Base-by-base conservation (phyloP, 2,329 filamentous ascomycete genomes). In the Pseudocercospora fijiensis region DNA sequence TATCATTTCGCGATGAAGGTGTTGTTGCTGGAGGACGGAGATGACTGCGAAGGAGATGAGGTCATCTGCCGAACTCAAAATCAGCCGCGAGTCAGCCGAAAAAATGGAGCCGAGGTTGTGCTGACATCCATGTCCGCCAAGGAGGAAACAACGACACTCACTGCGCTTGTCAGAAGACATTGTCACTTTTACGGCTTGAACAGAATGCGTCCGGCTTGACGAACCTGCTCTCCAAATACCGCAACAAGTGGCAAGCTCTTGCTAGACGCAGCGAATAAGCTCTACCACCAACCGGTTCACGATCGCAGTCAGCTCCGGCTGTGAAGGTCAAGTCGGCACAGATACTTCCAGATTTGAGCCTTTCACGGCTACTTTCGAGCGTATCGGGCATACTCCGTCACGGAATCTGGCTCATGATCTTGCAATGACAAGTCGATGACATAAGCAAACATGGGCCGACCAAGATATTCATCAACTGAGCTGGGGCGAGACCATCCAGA, bases 401-500 rank as follows among this genome's bases (percentile, higher is more conserved):
- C 4, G 24, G 6, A 22, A 22, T 16, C 18, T 24, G 4, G 10
- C 5, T 4, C 45, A 49, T 11, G 3, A 18, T 49, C 20, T n/a
- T 49, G 20, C 11, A 11, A 49, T 49, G 45, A 49, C 13, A 1
- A 49, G 2, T 24, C 45, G 45, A 49, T 24, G 24, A n/a, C 9
- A 49, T 26, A 22, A 10, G 18, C 45, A 10, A 53, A 8, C 11
- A 53, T 53, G 49, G 28, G 26, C 49, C 49, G 26, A 53, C 49
- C 22, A 53, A 53, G 24, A 28, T 53, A 53, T 16, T 53, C 49
- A 16, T 53, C 49, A 2, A 53, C 13, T 27, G 26, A 53, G 11
- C 24, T 53, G 3, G 49, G 49, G 13, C 49, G 49, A 3, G 11
- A 58, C 26, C 63, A 67, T 56, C 65, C 65, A 16, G 65, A 67